A percentile compares a stretch with the other conserved stretches of the same genome.
Conservation (phyloP, 257 asterid species). For the Nemophila menziesii region DNA sequence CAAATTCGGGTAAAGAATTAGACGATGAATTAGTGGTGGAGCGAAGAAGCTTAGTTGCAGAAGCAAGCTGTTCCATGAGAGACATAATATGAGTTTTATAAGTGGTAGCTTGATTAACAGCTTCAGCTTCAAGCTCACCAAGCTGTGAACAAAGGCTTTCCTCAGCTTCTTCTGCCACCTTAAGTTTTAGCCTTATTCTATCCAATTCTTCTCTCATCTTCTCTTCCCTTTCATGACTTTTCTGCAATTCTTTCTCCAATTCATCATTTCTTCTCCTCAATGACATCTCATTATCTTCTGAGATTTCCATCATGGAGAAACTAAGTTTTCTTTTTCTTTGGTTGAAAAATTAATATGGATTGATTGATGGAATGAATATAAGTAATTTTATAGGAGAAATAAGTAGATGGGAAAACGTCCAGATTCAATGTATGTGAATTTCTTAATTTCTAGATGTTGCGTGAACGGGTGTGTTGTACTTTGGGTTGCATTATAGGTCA, state of each 20-base stretch:
- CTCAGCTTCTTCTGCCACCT: slow-evolving; percentile 83
- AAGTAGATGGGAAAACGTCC: too few relatives aligned
- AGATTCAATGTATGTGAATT: too few relatives aligned
- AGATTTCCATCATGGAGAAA: too few relatives aligned
- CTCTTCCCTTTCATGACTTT: slow-evolving; percentile 51
- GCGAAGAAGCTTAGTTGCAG: slow-evolving; percentile 22
- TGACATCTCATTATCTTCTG: slow-evolving; percentile 16
- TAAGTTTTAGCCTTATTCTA: slow-evolving; percentile 32
- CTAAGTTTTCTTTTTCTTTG: too few relatives aligned
- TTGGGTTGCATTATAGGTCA: too few relatives aligned
- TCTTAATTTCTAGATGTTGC: too few relatives aligned
- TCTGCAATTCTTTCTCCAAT: slow-evolving; percentile 51
- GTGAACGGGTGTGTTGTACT: too few relatives aligned
- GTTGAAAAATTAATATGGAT: too few relatives aligned
- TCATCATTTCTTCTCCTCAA: slow-evolving; percentile 57
- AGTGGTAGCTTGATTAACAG: slow-evolving; percentile 43
- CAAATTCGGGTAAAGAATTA: too few relatives aligned
- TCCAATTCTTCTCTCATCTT: slow-evolving; percentile 35
- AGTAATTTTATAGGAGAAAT: too few relatives aligned
- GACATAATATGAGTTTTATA: slow-evolving; percentile 28
- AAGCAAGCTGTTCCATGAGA: slow-evolving; percentile 41
- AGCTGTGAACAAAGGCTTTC: slow-evolving; percentile 75
- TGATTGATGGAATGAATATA: too few relatives aligned
- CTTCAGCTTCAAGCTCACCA: slow-evolving; percentile 80
- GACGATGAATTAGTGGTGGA: too few relatives aligned